Evolutionary conservation across 2,329 filamentous ascomycete species (phyloP), one percentile per base, ranked within the genome.

Genomic region (Aspergillus caelatus): DNA sequence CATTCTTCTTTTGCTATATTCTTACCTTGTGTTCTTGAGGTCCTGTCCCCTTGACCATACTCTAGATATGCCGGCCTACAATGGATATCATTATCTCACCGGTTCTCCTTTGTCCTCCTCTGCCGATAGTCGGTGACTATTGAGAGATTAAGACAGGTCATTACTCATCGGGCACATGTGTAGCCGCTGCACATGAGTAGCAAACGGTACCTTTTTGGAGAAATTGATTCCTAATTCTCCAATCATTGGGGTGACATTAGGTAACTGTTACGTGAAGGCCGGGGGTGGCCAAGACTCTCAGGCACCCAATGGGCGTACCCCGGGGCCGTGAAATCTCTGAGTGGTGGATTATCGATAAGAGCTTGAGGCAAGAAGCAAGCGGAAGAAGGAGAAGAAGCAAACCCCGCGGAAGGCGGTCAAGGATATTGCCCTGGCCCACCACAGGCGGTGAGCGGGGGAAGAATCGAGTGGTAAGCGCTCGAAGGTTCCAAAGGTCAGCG

Each of bases 401-500:
- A 55, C 67, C 66, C 66, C 69, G 65, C 68, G 46, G 56, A 64
- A 53, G 23, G 64, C 65, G 64, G 59, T 66, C 53, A 59, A 32
- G 16, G 19, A 62, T 70, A 74, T 71, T 74, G 74, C 52, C 73
- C 64, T 1, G 52, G 46, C 14, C 9, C 10, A 3, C 3, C 6
- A 9, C 21, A 60, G 71, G 71, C 74, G 74, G 75, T 76, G 66
- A 72, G 56, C 23, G 16, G 53, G 58, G 66, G 67, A 39, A 55
- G 68, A 68, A 59, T 50, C 36, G 57, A 74, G 74, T 59, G 72
- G 75, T 58, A 75, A 62, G 63, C 72, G 65, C 79, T 72, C 77
- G 78, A 80, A 80, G 71, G 68, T 79, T 80, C 78, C 75, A 78
- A 71, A 68, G 39, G 59, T 45, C 28, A 57, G 57, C 52, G 63